phyloP scores from a whole-genome alignment of 176 grass and related monocot genomes.

The Cenchrus fungigraminus region DNA sequence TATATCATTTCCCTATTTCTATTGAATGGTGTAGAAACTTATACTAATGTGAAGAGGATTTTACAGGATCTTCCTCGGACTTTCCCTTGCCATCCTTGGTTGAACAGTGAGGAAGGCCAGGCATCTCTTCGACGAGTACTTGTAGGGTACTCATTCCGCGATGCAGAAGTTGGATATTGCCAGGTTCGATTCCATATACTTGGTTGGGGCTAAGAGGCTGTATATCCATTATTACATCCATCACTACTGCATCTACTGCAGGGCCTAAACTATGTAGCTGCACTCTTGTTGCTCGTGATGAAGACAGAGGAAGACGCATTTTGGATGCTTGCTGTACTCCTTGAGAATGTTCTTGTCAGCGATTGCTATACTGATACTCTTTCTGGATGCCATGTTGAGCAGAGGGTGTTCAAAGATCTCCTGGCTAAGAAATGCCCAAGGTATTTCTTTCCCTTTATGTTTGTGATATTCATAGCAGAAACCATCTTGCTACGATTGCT shows the following conservation, averaged over 20 bases:
- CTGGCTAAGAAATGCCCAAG: constrained; percentile 95
- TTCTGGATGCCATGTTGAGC: constrained; percentile 98
- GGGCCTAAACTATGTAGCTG: constrained; percentile 98
- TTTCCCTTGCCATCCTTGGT: constrained; percentile 92
- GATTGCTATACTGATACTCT: constrained; percentile 98
- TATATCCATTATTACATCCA: neutral
- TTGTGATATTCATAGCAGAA: neutral
- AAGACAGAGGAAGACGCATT: constrained; percentile 95
- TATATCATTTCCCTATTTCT: neutral
- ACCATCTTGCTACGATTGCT: neutral
- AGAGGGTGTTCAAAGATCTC: constrained; percentile 95
- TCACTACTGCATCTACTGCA: constrained; percentile 42
- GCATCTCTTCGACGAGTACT: constrained; percentile 90
- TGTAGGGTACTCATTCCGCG: constrained; percentile 92
- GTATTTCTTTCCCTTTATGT: constrained; percentile 34
- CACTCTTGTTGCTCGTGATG: constrained; percentile 86
- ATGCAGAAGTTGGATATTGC: constrained; percentile 99
- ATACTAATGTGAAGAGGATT: neutral
- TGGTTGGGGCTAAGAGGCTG: neutral
- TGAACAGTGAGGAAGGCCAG: constrained; percentile 84
- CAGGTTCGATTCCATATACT: constrained; percentile 56
- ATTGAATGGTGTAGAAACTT: neutral
- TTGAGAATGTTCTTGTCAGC: constrained; percentile 95
- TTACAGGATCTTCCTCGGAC: constrained; percentile 93
- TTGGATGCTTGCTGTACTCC: constrained; percentile 92